phyloP scores from a whole-genome alignment of 805 yeast species.

The Zygosaccharomyces bailii region DNA sequence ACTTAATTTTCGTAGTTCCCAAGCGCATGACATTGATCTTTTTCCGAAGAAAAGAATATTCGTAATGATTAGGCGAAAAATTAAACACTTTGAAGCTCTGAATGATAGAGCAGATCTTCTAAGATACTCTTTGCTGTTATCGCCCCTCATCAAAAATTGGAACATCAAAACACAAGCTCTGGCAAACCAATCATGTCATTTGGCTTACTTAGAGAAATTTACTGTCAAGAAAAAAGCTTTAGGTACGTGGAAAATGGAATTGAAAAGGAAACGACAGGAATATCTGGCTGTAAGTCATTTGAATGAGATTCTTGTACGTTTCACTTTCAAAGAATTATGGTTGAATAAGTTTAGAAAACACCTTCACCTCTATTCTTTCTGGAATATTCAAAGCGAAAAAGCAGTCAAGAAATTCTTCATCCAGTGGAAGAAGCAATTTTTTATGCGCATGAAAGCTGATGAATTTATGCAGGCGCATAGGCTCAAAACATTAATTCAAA shows the following conservation, averaged over 20 bases:
- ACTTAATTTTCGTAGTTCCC: slow-evolving; percentile 4
- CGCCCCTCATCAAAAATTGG: slow-evolving; percentile 11
- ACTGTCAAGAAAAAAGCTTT: slow-evolving; percentile 15
- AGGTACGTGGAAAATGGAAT: slow-evolving; percentile 3
- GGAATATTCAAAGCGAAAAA: slow-evolving; percentile 10
- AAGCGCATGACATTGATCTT: background rate
- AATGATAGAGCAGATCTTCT: slow-evolving; percentile 16
- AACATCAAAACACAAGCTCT: background rate
- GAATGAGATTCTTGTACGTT: slow-evolving; percentile 9
- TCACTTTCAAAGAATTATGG: slow-evolving; percentile 24
- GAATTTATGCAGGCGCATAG: slow-evolving; percentile 1
- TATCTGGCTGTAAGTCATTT: slow-evolving; percentile 5
- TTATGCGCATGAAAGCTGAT: slow-evolving; percentile 9
- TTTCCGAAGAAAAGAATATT: slow-evolving; percentile 5
- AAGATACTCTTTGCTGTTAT: slow-evolving; percentile 5
- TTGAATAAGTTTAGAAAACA: slow-evolving; percentile 19
- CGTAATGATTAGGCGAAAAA: slow-evolving; percentile 7
- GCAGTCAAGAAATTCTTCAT: slow-evolving; percentile 5
- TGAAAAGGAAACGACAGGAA: slow-evolving; percentile 17
- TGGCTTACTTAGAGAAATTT: slow-evolving; percentile 10
- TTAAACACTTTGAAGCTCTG: slow-evolving; percentile 12
- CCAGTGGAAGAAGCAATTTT: slow-evolving; percentile 13
- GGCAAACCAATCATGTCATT: background rate
- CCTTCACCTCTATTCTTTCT: slow-evolving; percentile 14
- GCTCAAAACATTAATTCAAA: background rate